Base-by-base conservation (phyloP, 1,139 yeast genomes). In the Yamadazyma siamensis region DNA sequence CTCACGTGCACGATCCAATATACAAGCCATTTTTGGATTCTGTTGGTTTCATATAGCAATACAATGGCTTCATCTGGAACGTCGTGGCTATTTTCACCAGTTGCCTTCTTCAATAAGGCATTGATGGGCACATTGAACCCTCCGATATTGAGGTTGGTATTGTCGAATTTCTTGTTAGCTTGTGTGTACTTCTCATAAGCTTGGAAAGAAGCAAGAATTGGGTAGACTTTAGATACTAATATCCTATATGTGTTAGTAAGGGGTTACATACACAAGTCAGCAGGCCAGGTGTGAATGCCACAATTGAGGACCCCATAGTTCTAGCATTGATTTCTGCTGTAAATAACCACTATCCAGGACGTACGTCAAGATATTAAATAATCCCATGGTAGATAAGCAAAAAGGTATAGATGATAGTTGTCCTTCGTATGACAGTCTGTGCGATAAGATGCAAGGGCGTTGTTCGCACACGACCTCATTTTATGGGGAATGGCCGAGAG, bases 1-100 rank as follows among this genome's bases (percentile, higher is more conserved):
- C 62, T 39, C 1, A 73, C 62, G 28, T 60, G 52, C 1, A 75
- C 68, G 12, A 75, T 55, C 86, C 86, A 79, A 46, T 76, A 79
- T 13, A 72, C 59, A 20, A 74, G 52, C 77, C 82, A 75, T 46
- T 77, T 75, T 33, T 75, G 75, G 24, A 74, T 50, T 10, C 65
- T 51, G 16, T 34, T 43, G 4, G 37, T 27, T 11, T 39, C 34
- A 14, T 35, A 40, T 4, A 43, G 27, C 21, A 44, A 36, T 14
- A 71, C 47, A 7, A 29, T 25, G 2, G 47, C 44, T 28, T 39
- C 44, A 15, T 38, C 26, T 4, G 35, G 34, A 12, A 34, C 25
- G 1, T 28, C 23, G 7, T 29, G 36, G 21, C 30, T 35, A 17
- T 33, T 33, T 15, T 45, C 44, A 21, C 56, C 44, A 5, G 50